Conservation (phyloP, 192 early-diverging fungal species). For the Lobosporangium transversale region DNA sequence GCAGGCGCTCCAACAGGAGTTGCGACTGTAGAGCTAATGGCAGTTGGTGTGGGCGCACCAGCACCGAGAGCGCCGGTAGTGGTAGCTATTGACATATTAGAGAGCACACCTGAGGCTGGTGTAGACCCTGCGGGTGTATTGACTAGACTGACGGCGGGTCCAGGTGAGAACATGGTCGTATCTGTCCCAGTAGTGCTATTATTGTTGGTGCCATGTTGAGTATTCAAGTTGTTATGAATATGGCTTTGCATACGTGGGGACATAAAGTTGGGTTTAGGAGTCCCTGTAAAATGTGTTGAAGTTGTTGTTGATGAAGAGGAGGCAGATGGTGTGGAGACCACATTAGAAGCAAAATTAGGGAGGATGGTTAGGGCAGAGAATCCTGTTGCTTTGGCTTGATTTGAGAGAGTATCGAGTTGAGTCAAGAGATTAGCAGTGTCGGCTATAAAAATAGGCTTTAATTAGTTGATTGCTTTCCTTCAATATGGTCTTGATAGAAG, state of each 20-base stretch:
- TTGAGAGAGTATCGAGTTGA: slow-evolving; percentile 35
- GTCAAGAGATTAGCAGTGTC: slow-evolving; percentile 41
- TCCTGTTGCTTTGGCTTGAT: slow-evolving; percentile 33
- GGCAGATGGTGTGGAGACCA: slow-evolving; percentile 40
- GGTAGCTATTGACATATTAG: not conserved
- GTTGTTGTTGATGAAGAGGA: too few species aligned
- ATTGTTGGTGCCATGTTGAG: not conserved
- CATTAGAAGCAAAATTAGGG: slow-evolving; percentile 27
- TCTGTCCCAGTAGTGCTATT: not conserved
- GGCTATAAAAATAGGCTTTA: slow-evolving; percentile 1
- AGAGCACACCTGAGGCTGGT: not conserved
- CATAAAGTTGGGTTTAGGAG: slow-evolving; percentile 45
- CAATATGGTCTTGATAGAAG: not conserved
- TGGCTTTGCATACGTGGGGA: slow-evolving; percentile 47
- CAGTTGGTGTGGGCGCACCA: slow-evolving; percentile 1
- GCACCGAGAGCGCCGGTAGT: not conserved
- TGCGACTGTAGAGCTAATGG: not conserved
- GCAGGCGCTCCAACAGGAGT: not conserved
- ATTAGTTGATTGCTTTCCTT: too few species aligned
- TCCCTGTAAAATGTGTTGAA: slow-evolving; percentile 13
- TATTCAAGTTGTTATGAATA: slow-evolving; percentile 35
- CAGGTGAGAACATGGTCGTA: not conserved
- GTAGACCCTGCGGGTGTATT: slow-evolving; percentile 16
- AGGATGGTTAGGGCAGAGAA: slow-evolving; percentile 35
- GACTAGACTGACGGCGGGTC: slow-evolving; percentile 22